phyloP scores from a whole-genome alignment of 257 asterid genomes.

The Solanum gandarillasii region DNA sequence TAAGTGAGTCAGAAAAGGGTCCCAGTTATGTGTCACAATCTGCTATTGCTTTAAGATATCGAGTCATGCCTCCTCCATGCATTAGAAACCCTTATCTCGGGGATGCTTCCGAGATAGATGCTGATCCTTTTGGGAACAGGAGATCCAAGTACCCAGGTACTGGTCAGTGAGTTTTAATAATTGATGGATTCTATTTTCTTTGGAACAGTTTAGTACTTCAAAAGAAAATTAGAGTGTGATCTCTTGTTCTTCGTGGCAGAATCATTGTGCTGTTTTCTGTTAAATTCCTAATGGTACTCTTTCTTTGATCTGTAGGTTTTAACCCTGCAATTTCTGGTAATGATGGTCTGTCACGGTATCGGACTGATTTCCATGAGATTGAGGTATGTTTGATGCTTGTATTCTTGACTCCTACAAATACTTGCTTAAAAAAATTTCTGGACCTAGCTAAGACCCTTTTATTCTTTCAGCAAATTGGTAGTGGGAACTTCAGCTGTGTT shows the following conservation, averaged over 20 bases:
- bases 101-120: conserved; percentile 33
- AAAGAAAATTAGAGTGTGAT: neutral
- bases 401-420: neutral
- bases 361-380: conserved; percentile 82
- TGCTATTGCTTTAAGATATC: conserved; percentile 93
- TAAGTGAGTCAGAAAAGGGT: conserved; percentile 25
- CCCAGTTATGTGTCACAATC: conserved; percentile 73
- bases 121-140: conserved; percentile 63
- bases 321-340: conserved; percentile 39
- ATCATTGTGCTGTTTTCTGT: neutral
- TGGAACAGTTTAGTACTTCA: neutral
- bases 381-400: conserved; percentile 29
- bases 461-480: conserved; percentile 64
- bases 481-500: conserved; percentile 77
- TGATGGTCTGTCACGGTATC: conserved; percentile 74
- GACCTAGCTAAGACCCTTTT: neutral
- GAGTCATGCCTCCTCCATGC: conserved; percentile 99
- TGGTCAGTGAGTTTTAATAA: neutral
- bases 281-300: neutral
- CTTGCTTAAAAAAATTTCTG: neutral
- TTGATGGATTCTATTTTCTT: neutral
- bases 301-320: conserved; percentile 40
- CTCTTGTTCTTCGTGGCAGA: neutral
- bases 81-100: conserved; percentile 64
- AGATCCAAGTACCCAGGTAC: conserved; percentile 85